A percentile compares a stretch with the other conserved stretches of the same genome.
phyloP scores from a whole-genome alignment of 73 alveolate species.

The Tetrahymena thermophila region DNA sequence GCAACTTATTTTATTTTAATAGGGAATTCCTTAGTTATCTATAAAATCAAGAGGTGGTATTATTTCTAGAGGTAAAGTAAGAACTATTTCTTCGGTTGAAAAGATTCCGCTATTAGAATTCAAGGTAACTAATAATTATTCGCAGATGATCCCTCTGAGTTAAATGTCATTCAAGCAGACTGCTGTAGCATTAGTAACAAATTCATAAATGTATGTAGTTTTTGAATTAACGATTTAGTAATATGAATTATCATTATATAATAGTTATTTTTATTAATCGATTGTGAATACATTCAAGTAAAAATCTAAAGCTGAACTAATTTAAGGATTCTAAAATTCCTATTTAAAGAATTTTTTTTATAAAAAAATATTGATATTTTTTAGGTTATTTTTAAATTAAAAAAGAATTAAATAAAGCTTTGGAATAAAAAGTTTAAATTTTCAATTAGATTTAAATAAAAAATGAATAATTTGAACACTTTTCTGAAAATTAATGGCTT shows the following conservation, averaged over 20 bases:
- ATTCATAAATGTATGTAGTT: background rate
- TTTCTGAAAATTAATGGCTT: too few species aligned
- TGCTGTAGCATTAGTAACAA: background rate
- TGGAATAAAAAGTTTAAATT: too few species aligned
- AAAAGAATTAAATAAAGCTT: too few species aligned
- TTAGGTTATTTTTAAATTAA: too few species aligned
- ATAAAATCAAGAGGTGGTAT: background rate
- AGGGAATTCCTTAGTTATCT: background rate
- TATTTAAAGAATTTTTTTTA: background rate
- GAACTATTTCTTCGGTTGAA: background rate
- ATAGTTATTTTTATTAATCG: background rate
- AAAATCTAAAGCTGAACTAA: background rate
- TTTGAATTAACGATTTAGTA: background rate
- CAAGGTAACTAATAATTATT: background rate
- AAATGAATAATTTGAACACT: too few species aligned
- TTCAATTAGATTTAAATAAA: too few species aligned
- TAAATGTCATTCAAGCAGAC: background rate
- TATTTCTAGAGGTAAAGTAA: background rate
- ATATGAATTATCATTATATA: background rate
- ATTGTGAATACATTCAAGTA: background rate
- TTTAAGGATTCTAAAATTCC: background rate
- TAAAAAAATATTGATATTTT: too few species aligned
- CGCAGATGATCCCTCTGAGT: background rate
- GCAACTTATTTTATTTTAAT: background rate
- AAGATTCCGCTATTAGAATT: background rate